These are phyloP conservation scores for Amylocystis lapponica DNA, from an alignment of 768 basidiomycete species.

Conservation along the genomic window DNA sequence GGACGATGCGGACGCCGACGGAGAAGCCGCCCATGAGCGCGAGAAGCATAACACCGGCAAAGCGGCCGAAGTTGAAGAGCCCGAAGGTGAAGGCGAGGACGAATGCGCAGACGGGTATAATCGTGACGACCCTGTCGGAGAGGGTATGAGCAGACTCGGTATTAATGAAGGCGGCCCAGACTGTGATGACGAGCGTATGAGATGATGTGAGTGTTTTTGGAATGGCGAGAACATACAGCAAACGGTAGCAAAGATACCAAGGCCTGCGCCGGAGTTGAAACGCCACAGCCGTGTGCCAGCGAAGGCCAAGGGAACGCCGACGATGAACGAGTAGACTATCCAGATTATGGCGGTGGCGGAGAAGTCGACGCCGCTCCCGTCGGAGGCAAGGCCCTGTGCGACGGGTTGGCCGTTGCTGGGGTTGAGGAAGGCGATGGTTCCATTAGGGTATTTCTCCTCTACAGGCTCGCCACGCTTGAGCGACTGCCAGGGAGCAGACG, in stretches of 20 bases:
- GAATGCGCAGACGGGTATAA: slow-evolving; percentile 46
- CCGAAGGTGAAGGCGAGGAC: slow-evolving; percentile 47
- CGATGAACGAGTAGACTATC: slow-evolving; percentile 45
- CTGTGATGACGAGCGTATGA: too few relatives aligned
- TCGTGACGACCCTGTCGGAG: slow-evolving; percentile 45
- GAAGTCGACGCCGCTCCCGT: slow-evolving; percentile 51
- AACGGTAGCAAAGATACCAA: slow-evolving; percentile 46
- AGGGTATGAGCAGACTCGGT: slow-evolving; percentile 42
- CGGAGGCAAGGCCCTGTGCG: slow-evolving; percentile 50
- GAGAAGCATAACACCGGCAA: slow-evolving; percentile 40
- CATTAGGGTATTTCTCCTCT: slow-evolving; percentile 20
- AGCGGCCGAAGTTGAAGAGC: slow-evolving; percentile 43
- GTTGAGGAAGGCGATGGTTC: slow-evolving; percentile 38
- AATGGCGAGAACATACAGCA: slow-evolving; percentile 20
- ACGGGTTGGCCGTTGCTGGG: slow-evolving; percentile 37
- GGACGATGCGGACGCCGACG: slow-evolving; percentile 46
- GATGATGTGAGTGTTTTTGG: neutral
- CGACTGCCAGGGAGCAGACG: neutral
- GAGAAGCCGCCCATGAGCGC: slow-evolving; percentile 52
- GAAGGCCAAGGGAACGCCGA: slow-evolving; percentile 50
- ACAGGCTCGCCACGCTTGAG: slow-evolving; percentile 6
- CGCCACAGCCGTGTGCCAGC: slow-evolving; percentile 55
- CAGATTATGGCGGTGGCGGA: slow-evolving; percentile 46
- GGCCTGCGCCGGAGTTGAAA: slow-evolving; percentile 46
- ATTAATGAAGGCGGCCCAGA: slow-evolving; percentile 62